Evolutionary conservation across 202 grass and related monocot genomes (phyloP), one percentile per base, ranked within the genome.

Genomic region (Miscanthus sacchariflorus): DNA sequence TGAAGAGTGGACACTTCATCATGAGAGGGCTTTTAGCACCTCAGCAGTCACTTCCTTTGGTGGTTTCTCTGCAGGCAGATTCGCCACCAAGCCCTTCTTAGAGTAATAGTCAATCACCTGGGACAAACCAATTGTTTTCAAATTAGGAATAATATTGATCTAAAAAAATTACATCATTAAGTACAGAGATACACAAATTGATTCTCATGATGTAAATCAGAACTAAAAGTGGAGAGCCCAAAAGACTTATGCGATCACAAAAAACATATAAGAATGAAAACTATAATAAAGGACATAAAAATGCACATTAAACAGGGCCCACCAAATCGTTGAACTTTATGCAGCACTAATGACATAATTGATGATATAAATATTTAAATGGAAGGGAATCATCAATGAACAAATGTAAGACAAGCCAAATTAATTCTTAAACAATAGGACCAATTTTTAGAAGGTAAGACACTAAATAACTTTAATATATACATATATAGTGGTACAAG

Each of bases 71-170:
- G 95, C 95, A 28, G 90, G 85, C 86, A 97, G 89, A 19, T 90
- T 84, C 7, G 46, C 90, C 23, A 97, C 92, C 30, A 93, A 40
- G 21, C 78, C 74, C 81, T 97, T 97, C 75, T 90, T 94, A 15
- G 77, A 79, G 66, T 97, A 94, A 89, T 97, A 97, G n/a, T 91
- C 85, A 81, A 97, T 97, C 65, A 97, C 95, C 95, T 97, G 71
- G 12, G 68, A 18, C 36, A 65, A 65, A 18, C 1, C 83, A 76
- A 86, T 43, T 24, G 71, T 45, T 33, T 4, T 36, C 36, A 35
- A 4, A 68, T 35, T 35, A 35, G 12, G 28, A 12, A 83, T 71
- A 79, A 58, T 79, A 79, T 21, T 30, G 24, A 44, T 77, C 23
- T n/a, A 19, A 24, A 66, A 24, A 38, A 19, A 45, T 25, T 6